Percentiles rank a stretch among this genome's conserved stretches.
Evolutionary conservation across 2,329 filamentous ascomycete genomes (phyloP).

Genomic region (Zasmidium cellare): DNA sequence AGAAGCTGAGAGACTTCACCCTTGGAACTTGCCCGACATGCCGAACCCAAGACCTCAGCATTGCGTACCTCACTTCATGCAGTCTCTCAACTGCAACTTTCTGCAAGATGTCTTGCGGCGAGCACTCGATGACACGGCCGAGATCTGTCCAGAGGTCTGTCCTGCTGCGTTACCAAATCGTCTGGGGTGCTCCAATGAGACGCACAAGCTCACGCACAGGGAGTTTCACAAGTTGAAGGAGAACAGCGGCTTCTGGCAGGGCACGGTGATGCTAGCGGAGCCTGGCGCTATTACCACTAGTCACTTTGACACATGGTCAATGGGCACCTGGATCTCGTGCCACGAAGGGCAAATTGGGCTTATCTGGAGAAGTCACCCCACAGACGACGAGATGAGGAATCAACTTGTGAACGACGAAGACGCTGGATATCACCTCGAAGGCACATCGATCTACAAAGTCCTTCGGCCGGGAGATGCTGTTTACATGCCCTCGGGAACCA

Average conservation of each 20-base stretch:
- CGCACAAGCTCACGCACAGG: constrained; percentile 1
- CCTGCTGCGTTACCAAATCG: background rate
- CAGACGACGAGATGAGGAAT: background rate
- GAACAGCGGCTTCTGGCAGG: constrained; percentile 7
- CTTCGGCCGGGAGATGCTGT: constrained; percentile 16
- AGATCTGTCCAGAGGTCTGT: constrained; percentile 10
- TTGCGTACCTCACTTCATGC: constrained; percentile 13
- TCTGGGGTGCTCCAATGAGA: background rate
- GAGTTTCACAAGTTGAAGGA: constrained; percentile 4
- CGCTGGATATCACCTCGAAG: background rate
- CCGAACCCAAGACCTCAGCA: constrained; percentile 6
- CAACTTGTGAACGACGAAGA: background rate
- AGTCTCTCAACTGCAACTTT: constrained; percentile 11
- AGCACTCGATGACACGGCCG: background rate
- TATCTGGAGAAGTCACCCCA: constrained; percentile 11
- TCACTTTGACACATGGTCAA: constrained; percentile 12
- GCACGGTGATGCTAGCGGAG: constrained; percentile 18
- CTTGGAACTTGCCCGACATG: constrained; percentile 21
- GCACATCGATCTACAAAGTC: constrained; percentile 12
- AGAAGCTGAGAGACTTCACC: background rate
- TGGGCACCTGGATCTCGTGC: constrained; percentile 21
- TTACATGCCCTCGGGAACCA: constrained; percentile 17
- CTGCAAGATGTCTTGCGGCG: constrained; percentile 13
- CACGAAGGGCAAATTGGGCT: constrained; percentile 23
- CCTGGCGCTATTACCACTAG: constrained; percentile 15